Conservation (phyloP, 306 rosid species). For the Fragaria nilgerrensis region DNA sequence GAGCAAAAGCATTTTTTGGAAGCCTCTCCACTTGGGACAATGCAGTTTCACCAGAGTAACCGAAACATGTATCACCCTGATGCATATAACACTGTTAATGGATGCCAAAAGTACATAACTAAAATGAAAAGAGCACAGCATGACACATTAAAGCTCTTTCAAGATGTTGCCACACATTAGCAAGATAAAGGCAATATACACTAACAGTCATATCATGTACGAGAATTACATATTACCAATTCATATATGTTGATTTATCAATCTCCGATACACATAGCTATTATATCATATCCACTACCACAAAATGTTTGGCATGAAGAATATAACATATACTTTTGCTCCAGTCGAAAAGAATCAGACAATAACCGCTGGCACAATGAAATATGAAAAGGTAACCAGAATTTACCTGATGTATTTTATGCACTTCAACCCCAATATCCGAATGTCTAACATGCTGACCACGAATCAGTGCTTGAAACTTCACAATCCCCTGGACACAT, state of each 20-base stretch:
- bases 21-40: slow-evolving; percentile 24
- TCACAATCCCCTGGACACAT: slow-evolving; percentile 35
- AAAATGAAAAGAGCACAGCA: background rate
- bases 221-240: background rate
- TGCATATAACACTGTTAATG: background rate
- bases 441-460: slow-evolving; percentile 28
- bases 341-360: background rate
- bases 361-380: background rate
- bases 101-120: background rate
- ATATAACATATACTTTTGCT: background rate
- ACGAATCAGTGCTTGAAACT: slow-evolving; percentile 34
- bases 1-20: slow-evolving; percentile 25
- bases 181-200: background rate
- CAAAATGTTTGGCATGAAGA: background rate
- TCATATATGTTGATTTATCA: background rate
- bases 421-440: slow-evolving; percentile 6
- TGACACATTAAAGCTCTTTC: background rate
- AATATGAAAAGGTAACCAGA: background rate
- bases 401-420: background rate
- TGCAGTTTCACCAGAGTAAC: slow-evolving; percentile 8
- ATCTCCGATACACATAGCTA: background rate
- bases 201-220: background rate
- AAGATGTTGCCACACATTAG: background rate
- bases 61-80: slow-evolving; percentile 24
- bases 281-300: background rate